Evolutionary conservation across 2,329 filamentous ascomycete species (phyloP).

Genomic region (Aspergillus phoenicis): DNA sequence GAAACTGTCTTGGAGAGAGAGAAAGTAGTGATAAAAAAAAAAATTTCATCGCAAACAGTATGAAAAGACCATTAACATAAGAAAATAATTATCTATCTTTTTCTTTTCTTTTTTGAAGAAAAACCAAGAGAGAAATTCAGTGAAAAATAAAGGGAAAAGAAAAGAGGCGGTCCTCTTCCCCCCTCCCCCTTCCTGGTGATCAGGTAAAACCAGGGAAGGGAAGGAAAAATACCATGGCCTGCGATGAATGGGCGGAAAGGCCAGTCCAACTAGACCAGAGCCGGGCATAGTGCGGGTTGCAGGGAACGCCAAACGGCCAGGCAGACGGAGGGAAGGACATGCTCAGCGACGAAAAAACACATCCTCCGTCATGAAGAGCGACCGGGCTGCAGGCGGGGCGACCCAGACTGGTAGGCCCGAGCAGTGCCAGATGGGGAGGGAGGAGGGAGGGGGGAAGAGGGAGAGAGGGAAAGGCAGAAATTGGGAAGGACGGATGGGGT

Average conservation of each 20-base stretch:
- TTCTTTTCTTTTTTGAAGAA: neutral
- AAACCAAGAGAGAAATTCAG: neutral
- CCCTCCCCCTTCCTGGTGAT: slow-evolving; percentile 14
- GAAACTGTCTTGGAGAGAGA: neutral
- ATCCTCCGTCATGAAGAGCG: slow-evolving; percentile 15
- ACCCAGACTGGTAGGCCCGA: slow-evolving; percentile 24
- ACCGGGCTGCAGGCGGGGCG: slow-evolving; percentile 26
- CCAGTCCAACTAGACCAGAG: slow-evolving; percentile 18
- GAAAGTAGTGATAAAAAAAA: neutral
- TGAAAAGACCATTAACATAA: slow-evolving; percentile 2
- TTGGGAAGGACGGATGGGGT: slow-evolving; percentile 15
- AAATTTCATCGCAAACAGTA: slow-evolving; percentile 8
- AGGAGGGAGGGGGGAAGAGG: no score
- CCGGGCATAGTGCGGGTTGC: slow-evolving; percentile 17
- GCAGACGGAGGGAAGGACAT: slow-evolving; percentile 1
- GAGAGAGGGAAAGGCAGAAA: slow-evolving; percentile 11
- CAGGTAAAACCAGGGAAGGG: slow-evolving; percentile 13
- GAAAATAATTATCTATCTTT: neutral
- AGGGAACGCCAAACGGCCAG: slow-evolving; percentile 15
- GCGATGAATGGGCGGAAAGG: slow-evolving; percentile 15
- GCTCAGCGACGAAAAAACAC: slow-evolving; percentile 1
- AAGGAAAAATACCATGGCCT: neutral
- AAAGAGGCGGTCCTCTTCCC: slow-evolving; percentile 2
- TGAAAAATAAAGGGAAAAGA: slow-evolving; percentile 3
- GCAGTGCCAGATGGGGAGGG: slow-evolving; percentile 14